These are phyloP conservation scores for Verbascum thapsus DNA, from an alignment of 257 asterid genomes.

Conservation along the genomic window DNA sequence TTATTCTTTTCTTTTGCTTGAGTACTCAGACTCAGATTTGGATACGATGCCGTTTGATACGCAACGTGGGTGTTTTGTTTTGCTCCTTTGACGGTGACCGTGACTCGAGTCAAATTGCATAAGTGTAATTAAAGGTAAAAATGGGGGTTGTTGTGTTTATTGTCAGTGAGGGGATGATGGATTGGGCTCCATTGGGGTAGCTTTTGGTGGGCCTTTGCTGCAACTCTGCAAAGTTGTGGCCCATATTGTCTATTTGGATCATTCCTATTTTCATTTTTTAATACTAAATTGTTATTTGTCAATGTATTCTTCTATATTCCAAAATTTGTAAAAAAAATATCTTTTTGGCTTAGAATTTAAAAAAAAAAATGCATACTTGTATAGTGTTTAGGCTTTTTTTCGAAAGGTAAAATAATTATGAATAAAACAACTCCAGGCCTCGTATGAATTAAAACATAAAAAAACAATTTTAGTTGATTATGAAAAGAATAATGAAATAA, in stretches of 20 bases:
- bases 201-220: conserved; percentile 43
- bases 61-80: conserved; percentile 22
- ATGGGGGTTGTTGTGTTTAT: conserved; percentile 1
- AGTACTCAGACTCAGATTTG: conserved; percentile 24
- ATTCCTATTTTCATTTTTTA: neutral
- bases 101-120: conserved; percentile 31
- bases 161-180: conserved; percentile 1
- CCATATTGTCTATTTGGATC: conserved; percentile 30
- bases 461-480: too few species aligned
- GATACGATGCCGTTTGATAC: conserved; percentile 54
- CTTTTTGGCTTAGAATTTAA: too few species aligned
- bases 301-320: too few species aligned
- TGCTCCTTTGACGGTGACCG: conserved; percentile 41
- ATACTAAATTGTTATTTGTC: too few species aligned
- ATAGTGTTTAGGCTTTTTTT: too few species aligned
- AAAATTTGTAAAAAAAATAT: too few species aligned
- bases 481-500: too few species aligned
- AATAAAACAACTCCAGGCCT: too few species aligned
- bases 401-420: too few species aligned
- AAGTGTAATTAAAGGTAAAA: conserved; percentile 23
- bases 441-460: too few species aligned
- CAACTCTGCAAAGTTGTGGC: conserved; percentile 25
- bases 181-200: conserved; percentile 43
- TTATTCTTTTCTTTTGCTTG: conserved; percentile 39
- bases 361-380: too few species aligned